Conservation (phyloP, 345 rosid genomes). For the Garcia nutans region DNA sequence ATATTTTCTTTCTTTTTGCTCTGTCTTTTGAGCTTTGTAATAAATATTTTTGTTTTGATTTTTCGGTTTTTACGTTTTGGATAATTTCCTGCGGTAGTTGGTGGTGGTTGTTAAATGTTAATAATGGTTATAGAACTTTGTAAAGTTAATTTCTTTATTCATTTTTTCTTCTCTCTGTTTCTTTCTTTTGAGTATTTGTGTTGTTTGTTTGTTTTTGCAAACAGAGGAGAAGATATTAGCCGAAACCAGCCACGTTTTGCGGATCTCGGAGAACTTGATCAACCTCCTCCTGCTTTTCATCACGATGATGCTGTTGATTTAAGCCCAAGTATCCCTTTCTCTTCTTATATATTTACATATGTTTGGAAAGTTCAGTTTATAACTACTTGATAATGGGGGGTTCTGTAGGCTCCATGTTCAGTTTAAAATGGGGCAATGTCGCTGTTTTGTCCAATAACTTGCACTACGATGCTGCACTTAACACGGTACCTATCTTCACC, state of each 20-base stretch:
- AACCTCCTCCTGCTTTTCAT: constrained; percentile 53
- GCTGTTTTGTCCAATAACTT: constrained; percentile 52
- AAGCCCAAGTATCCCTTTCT: constrained; percentile 61
- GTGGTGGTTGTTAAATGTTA: background rate
- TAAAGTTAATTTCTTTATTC: background rate
- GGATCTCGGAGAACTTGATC: constrained; percentile 83
- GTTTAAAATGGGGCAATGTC: constrained; percentile 52
- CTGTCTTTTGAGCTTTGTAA: background rate
- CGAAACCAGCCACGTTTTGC: constrained; percentile 43
- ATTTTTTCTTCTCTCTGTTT: background rate
- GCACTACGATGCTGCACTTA: constrained; percentile 49
- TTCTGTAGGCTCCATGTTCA: constrained; percentile 52
- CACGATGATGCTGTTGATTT: constrained; percentile 68
- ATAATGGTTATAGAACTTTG: background rate
- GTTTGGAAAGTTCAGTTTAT: constrained; percentile 3
- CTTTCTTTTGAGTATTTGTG: constrained; percentile 9
- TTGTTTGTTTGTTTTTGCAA: background rate
- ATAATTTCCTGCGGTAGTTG: constrained; percentile 10
- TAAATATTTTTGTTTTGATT: no score
- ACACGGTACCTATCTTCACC: constrained; percentile 52
- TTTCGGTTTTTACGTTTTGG: background rate
- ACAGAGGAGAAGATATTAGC: constrained; percentile 44
- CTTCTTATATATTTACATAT: background rate
- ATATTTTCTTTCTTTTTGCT: background rate
- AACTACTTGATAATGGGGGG: background rate